Percentiles rank a stretch among this genome's conserved stretches.
Evolutionary conservation across 2,329 filamentous ascomycete species (phyloP).

Genomic region (Trichoderma sp.): DNA sequence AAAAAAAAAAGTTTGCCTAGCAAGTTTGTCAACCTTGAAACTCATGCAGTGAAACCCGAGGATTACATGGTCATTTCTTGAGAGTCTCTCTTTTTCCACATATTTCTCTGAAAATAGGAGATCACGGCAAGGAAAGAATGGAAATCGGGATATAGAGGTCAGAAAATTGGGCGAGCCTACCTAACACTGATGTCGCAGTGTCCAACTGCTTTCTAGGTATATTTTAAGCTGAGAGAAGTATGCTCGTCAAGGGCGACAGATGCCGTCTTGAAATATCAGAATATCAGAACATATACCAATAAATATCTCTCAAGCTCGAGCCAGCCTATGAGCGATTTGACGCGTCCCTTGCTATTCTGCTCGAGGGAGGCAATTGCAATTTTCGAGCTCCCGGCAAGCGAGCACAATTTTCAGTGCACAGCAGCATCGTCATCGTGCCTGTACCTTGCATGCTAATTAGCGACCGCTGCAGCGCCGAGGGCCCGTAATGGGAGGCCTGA

Average conservation of each 20-base stretch:
- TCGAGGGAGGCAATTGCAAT: constrained; percentile 1
- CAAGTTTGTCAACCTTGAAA: background rate
- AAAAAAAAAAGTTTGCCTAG: background rate
- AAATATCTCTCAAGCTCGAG: background rate
- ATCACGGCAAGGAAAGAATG: background rate
- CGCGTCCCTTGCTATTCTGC: background rate
- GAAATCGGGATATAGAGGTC: background rate
- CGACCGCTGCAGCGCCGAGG: background rate
- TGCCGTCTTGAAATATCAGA: background rate
- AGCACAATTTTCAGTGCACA: background rate
- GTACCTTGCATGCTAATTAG: background rate
- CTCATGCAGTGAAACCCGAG: background rate
- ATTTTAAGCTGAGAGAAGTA: background rate
- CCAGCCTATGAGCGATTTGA: constrained; percentile 13
- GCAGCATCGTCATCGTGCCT: background rate
- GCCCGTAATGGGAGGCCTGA: background rate
- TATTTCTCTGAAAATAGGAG: background rate
- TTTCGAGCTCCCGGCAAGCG: background rate
- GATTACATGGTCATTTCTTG: background rate
- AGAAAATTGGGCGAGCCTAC: background rate
- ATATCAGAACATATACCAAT: background rate
- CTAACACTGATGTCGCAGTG: background rate
- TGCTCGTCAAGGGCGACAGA: background rate
- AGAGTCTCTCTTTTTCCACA: too few relatives aligned
- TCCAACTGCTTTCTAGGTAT: background rate